These are phyloP conservation scores for Plasmodium falciparum DNA, from an alignment of 169 alveolate species.

Conservation along the genomic window DNA sequence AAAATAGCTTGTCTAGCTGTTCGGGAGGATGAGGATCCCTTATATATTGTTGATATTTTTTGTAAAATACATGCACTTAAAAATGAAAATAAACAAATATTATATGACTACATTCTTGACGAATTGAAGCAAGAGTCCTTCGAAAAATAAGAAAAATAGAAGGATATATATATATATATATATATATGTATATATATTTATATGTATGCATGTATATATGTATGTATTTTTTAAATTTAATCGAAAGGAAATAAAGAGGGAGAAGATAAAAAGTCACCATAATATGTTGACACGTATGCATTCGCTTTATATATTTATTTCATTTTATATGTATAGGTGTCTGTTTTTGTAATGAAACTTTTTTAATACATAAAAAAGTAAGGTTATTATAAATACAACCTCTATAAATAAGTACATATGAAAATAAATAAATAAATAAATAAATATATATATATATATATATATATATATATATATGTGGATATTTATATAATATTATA, in stretches of 20 bases:
- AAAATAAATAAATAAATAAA: too few species aligned
- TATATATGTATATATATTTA: neutral
- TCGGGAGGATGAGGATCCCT: slow-evolving; percentile 72
- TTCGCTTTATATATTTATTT: too few species aligned
- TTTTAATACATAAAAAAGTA: too few species aligned
- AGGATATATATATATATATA: slow-evolving; percentile 1
- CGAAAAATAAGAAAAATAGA: neutral
- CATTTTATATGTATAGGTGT: too few species aligned
- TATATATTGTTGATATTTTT: slow-evolving; percentile 70
- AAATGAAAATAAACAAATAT: slow-evolving; percentile 41
- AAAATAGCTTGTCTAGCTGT: slow-evolving; percentile 64
- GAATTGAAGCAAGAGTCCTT: slow-evolving; percentile 19
- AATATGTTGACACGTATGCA: too few species aligned
- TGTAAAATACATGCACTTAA: slow-evolving; percentile 67
- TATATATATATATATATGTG: too few species aligned
- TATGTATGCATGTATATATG: neutral
- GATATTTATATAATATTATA: too few species aligned
- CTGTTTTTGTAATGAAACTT: too few species aligned
- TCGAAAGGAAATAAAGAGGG: slow-evolving; percentile 46
- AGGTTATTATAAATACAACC: too few species aligned
- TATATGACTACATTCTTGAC: slow-evolving; percentile 54
- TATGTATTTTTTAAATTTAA: neutral
- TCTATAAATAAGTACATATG: too few species aligned
- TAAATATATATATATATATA: too few species aligned
- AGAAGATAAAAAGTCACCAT: too few species aligned